Evolutionary conservation across 2,329 filamentous ascomycete genomes (phyloP).

Genomic region (Alternaria viburni): DNA sequence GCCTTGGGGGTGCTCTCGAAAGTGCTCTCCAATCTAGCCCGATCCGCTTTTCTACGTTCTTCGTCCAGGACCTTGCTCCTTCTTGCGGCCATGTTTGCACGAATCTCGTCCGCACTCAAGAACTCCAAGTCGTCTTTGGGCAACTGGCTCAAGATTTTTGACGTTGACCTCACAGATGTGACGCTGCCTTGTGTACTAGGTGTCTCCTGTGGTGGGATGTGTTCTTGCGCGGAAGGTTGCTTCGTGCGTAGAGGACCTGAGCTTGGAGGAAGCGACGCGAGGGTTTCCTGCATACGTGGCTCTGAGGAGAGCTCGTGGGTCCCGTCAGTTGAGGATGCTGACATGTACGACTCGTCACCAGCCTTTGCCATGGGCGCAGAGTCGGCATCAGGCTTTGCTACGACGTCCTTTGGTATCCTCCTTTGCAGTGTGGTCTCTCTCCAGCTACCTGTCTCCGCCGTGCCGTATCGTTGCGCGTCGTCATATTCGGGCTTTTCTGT

Average conservation of each 20-base stretch:
- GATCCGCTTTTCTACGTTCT: slow-evolving; percentile 21
- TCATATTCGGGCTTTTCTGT: slow-evolving; percentile 9
- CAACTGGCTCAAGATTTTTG: slow-evolving; percentile 39
- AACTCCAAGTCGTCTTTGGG: slow-evolving; percentile 51
- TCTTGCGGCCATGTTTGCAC: slow-evolving; percentile 50
- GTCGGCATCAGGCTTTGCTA: not conserved
- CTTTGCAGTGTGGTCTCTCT: slow-evolving; percentile 34
- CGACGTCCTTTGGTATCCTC: not conserved
- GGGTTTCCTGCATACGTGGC: not conserved
- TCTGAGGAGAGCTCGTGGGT: not conserved
- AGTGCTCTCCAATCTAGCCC: slow-evolving; percentile 36
- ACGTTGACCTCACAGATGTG: slow-evolving; percentile 20
- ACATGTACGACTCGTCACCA: not conserved
- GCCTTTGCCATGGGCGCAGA: not conserved
- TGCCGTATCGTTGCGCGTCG: not conserved
- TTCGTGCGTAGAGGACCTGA: not conserved
- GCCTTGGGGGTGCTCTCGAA: slow-evolving; percentile 24
- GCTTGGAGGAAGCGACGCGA: not conserved
- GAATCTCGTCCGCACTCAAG: slow-evolving; percentile 51
- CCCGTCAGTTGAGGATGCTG: not conserved
- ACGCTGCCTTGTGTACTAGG: not conserved
- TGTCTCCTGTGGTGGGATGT: not conserved
- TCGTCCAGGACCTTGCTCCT: slow-evolving; percentile 8
- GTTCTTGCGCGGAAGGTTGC: not conserved
- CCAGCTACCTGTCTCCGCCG: slow-evolving; percentile 21